Conservation (phyloP, 768 basidiomycete genomes). For the Gymnopilus junonius region DNA sequence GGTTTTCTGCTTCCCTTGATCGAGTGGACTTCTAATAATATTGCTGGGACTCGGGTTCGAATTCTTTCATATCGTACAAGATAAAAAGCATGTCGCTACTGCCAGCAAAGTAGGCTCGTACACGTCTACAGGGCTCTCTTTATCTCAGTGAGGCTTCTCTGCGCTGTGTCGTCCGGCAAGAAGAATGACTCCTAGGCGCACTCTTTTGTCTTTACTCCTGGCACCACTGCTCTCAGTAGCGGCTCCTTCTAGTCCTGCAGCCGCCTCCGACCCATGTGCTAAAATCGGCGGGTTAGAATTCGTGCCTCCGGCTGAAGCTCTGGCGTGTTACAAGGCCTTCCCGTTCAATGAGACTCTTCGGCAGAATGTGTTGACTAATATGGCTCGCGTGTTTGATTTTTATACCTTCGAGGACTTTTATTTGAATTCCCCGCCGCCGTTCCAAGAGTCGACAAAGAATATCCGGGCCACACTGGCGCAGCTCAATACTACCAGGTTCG, state of each 20-base stretch:
- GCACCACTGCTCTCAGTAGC: slow-evolving; percentile 6
- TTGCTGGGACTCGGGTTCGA: background rate
- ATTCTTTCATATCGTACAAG: background rate
- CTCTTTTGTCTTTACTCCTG: background rate
- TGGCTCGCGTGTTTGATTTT: slow-evolving; percentile 54
- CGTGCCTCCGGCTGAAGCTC: slow-evolving; percentile 53
- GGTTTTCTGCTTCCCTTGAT: background rate
- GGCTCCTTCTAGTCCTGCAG: slow-evolving; percentile 20
- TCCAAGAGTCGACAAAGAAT: slow-evolving; percentile 58
- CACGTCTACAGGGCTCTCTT: background rate
- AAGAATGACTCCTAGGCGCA: background rate
- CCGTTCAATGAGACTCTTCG: slow-evolving; percentile 61
- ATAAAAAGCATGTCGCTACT: background rate
- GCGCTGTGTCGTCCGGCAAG: background rate
- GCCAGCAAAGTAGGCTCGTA: background rate
- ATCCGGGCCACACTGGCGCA: slow-evolving; percentile 53
- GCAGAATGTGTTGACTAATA: slow-evolving; percentile 52
- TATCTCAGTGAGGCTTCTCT: background rate
- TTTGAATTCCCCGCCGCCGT: slow-evolving; percentile 53
- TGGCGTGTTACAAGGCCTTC: slow-evolving; percentile 62
- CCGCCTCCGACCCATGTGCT: slow-evolving; percentile 40
- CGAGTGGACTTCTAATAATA: background rate
- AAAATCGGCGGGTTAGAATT: slow-evolving; percentile 47
- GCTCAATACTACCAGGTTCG: slow-evolving; percentile 52
- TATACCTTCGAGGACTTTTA: slow-evolving; percentile 60